Percentiles rank a stretch among this genome's conserved stretches.
phyloP scores from a whole-genome alignment of 495 filamentous ascomycete species.

The Haplographium delicatum region DNA sequence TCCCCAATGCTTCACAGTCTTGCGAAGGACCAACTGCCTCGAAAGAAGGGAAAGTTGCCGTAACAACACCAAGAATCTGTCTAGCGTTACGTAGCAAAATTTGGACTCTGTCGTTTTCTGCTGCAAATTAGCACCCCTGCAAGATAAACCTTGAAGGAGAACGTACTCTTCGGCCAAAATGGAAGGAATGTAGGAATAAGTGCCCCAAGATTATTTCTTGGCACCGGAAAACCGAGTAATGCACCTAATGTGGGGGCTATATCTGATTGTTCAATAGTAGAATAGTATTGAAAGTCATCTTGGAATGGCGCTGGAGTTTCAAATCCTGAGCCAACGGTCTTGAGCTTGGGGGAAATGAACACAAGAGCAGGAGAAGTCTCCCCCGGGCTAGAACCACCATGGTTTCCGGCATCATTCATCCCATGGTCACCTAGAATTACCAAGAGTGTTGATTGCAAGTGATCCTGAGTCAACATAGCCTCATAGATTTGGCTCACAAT shows the following conservation, averaged over 20 bases:
- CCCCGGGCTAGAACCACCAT: slow-evolving; percentile 85
- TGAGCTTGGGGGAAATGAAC: slow-evolving; percentile 85
- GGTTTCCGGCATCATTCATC: slow-evolving; percentile 98
- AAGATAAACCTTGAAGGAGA: neutral
- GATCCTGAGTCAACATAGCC: slow-evolving; percentile 60
- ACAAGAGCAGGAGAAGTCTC: slow-evolving; percentile 91
- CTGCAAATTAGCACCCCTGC: slow-evolving; percentile 14
- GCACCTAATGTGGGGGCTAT: slow-evolving; percentile 85
- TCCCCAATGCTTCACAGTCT: slow-evolving; percentile 40
- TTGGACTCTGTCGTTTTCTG: slow-evolving; percentile 53
- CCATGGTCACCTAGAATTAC: slow-evolving; percentile 92
- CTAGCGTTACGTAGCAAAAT: slow-evolving; percentile 69
- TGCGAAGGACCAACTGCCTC: slow-evolving; percentile 28
- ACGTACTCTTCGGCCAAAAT: slow-evolving; percentile 64
- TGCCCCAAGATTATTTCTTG: slow-evolving; percentile 87
- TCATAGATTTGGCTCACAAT: slow-evolving; percentile 72
- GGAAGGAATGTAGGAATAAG: slow-evolving; percentile 74
- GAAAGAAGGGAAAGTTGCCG: slow-evolving; percentile 59
- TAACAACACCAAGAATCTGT: slow-evolving; percentile 70
- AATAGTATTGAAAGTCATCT: slow-evolving; percentile 74
- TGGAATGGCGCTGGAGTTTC: slow-evolving; percentile 39
- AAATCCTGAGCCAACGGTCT: slow-evolving; percentile 40
- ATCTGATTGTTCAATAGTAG: slow-evolving; percentile 83
- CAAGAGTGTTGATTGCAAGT: slow-evolving; percentile 74
- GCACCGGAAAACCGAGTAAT: slow-evolving; percentile 80